Evolutionary conservation across 306 rosid species (phyloP).

Genomic region (Luffa aegyptiaca): DNA sequence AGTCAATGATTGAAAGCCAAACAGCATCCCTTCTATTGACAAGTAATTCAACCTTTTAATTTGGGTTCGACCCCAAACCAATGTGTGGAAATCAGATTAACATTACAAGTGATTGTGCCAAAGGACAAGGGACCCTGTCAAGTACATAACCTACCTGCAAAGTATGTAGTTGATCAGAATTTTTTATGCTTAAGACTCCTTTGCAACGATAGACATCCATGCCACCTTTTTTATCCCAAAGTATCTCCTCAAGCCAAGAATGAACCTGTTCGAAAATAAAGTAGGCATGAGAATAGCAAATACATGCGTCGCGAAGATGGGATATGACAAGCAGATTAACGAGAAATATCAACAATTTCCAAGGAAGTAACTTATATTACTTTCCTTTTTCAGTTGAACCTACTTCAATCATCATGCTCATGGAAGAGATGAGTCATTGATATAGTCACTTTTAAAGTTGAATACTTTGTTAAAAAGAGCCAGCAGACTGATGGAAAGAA

Average conservation of each 20-base stretch:
- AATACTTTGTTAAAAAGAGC: background rate
- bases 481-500: background rate
- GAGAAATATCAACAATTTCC: background rate
- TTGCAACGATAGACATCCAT: constrained; percentile 94
- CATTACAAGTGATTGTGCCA: background rate
- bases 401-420: background rate
- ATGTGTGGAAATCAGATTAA: background rate
- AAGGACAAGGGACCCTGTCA: background rate
- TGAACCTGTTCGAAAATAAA: constrained; percentile 35
- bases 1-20: background rate
- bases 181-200: constrained; percentile 54
- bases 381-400: background rate
- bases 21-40: background rate
- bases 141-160: constrained; percentile 51
- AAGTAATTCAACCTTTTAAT: background rate
- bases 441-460: background rate
- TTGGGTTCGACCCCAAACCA: background rate
- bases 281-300: background rate
- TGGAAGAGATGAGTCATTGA: background rate
- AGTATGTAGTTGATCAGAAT: constrained; percentile 69
- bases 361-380: background rate
- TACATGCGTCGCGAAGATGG: background rate
- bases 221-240: constrained; percentile 88
- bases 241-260: constrained; percentile 87
- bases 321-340: background rate